A percentile compares a stretch with the other conserved stretches of the same genome.
Conservation (phyloP, 495 filamentous ascomycete species). For the Aspergillus mulundensis region DNA sequence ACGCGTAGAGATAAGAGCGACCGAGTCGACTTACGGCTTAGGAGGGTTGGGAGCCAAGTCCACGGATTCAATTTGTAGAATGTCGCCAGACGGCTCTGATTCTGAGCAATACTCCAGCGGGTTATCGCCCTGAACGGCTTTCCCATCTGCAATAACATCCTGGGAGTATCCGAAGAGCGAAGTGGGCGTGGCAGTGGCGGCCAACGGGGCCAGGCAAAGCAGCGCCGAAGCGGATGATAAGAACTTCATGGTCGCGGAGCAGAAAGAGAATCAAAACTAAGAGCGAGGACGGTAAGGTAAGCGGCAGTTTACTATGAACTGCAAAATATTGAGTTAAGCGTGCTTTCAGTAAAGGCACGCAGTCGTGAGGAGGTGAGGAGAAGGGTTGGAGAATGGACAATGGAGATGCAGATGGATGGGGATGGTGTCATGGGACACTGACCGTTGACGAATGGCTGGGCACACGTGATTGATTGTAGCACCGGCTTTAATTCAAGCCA, state of each 20-base stretch:
- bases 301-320: neutral
- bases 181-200: slow-evolving; percentile 31
- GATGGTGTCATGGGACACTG: slow-evolving; percentile 18
- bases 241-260: slow-evolving; percentile 43
- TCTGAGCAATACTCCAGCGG: slow-evolving; percentile 61
- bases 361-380: slow-evolving; percentile 1
- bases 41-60: slow-evolving; percentile 85
- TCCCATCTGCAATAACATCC: slow-evolving; percentile 11
- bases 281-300: neutral
- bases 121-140: slow-evolving; percentile 38
- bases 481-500: slow-evolving; percentile 3
- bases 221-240: slow-evolving; percentile 32
- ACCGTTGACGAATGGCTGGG: slow-evolving; percentile 11
- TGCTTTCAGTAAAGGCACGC: neutral
- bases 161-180: slow-evolving; percentile 25
- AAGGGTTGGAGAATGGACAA: neutral
- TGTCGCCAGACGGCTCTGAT: slow-evolving; percentile 50
- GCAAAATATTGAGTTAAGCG: neutral
- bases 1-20: neutral
- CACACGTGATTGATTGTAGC: slow-evolving; percentile 15
- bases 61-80: slow-evolving; percentile 72
- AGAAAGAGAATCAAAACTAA: neutral
- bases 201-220: slow-evolving; percentile 31
- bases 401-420: neutral
- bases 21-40: slow-evolving; percentile 60